Evolutionary conservation across 2,329 filamentous ascomycete species (phyloP).

Genomic region (Fusarium albosuccineum): DNA sequence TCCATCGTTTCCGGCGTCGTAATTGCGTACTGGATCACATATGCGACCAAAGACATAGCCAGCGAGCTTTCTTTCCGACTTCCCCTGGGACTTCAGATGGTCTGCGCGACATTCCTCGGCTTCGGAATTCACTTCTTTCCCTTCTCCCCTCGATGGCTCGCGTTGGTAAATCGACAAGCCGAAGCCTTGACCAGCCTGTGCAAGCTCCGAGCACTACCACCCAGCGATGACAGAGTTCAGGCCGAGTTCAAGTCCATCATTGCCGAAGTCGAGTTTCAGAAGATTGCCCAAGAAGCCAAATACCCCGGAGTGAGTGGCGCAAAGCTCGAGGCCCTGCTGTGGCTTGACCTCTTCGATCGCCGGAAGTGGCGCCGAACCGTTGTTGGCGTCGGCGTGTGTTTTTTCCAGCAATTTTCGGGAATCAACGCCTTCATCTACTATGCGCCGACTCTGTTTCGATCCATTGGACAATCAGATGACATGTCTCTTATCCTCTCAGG

Average conservation of each 20-base stretch:
- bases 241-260: conserved; percentile 62
- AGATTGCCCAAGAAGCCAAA: not conserved
- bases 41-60: conserved; percentile 35
- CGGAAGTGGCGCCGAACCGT: too few species aligned
- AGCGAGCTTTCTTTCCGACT: conserved; percentile 62
- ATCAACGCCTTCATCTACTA: too few species aligned
- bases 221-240: conserved; percentile 64
- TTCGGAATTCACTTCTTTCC: conserved; percentile 71
- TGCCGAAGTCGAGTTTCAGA: conserved; percentile 55
- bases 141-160: conserved; percentile 76
- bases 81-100: conserved; percentile 69
- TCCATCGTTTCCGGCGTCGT: conserved; percentile 1
- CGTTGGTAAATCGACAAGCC: conserved; percentile 73
- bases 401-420: too few species aligned
- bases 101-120: conserved; percentile 65
- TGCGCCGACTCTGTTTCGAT: too few species aligned
- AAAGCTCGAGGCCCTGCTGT: too few species aligned
- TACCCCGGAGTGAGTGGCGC: not conserved
- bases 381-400: too few species aligned
- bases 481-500: too few species aligned
- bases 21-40: conserved; percentile 38
- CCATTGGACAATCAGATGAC: too few species aligned
- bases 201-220: conserved; percentile 64
- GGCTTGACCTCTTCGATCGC: too few species aligned
- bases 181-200: conserved; percentile 60